Conservation (phyloP, 805 yeast genomes). For the Tetrapisispora pingtungensis region DNA sequence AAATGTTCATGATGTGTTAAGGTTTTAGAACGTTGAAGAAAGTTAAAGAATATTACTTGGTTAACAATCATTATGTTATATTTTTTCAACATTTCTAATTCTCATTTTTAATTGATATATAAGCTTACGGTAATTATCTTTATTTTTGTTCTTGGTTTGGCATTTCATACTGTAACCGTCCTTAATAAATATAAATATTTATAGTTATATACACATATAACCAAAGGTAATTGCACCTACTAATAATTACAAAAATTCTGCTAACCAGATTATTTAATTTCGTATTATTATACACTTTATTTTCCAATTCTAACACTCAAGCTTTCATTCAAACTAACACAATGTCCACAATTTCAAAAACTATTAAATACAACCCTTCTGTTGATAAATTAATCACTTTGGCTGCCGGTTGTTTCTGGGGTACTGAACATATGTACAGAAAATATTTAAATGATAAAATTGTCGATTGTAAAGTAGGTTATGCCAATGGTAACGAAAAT, state of each 20-base stretch:
- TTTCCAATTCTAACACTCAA: not conserved
- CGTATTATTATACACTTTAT: not conserved
- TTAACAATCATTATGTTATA: no score
- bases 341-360: slow-evolving; percentile 28
- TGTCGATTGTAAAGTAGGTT: slow-evolving; percentile 77
- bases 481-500: slow-evolving; percentile 60
- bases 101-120: no score
- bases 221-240: not conserved
- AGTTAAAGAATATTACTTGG: no score
- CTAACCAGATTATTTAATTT: not conserved
- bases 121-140: no score
- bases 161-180: no score
- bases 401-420: slow-evolving; percentile 79
- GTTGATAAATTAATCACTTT: slow-evolving; percentile 47
- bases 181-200: no score
- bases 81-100: no score
- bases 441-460: slow-evolving; percentile 56
- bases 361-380: slow-evolving; percentile 33
- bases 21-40: no score
- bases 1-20: no score
- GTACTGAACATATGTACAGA: slow-evolving; percentile 73
- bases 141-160: no score
- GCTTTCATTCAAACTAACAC: slow-evolving; percentile 4
- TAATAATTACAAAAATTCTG: not conserved
- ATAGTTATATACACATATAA: no score